Percentiles rank a stretch among this genome's conserved stretches.
Evolutionary conservation across 2,329 filamentous ascomycete species (phyloP).

Genomic region (Aspergillus neotritici): DNA sequence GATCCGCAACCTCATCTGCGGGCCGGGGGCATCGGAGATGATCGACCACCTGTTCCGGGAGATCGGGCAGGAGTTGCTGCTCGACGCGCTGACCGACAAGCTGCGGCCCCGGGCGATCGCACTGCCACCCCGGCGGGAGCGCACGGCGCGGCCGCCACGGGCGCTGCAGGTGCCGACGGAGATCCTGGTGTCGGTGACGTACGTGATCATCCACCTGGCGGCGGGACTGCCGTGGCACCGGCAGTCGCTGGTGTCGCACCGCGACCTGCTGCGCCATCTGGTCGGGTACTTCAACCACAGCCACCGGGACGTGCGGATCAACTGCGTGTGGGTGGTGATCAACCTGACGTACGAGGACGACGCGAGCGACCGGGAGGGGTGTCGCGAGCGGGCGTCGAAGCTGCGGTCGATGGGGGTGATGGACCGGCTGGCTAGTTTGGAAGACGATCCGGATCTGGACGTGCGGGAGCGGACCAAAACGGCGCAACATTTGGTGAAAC

Average conservation of each 20-base stretch:
- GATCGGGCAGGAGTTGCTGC: conserved; percentile 70
- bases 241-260: conserved; percentile 70
- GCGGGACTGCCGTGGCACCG: conserved; percentile 74
- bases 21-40: conserved; percentile 59
- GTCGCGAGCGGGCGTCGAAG: conserved; percentile 60
- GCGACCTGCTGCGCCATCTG: conserved; percentile 66
- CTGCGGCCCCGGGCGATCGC: conserved; percentile 51
- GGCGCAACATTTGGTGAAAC: conserved; percentile 64
- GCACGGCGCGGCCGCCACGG: conserved; percentile 17
- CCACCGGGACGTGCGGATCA: conserved; percentile 66
- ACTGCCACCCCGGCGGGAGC: conserved; percentile 29
- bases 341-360: conserved; percentile 84
- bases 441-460: conserved; percentile 69
- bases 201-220: conserved; percentile 80
- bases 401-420: conserved; percentile 68
- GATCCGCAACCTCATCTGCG: conserved; percentile 80
- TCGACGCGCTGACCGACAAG: conserved; percentile 75
- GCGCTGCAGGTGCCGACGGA: conserved; percentile 44
- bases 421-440: conserved; percentile 57
- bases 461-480: conserved; percentile 79
- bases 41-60: conserved; percentile 76
- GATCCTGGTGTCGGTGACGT: conserved; percentile 72
- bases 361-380: conserved; percentile 58
- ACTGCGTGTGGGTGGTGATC: conserved; percentile 75
- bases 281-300: conserved; percentile 68